phyloP scores from a whole-genome alignment of 2,329 filamentous ascomycete species.

The Hypoxylon sp. region DNA sequence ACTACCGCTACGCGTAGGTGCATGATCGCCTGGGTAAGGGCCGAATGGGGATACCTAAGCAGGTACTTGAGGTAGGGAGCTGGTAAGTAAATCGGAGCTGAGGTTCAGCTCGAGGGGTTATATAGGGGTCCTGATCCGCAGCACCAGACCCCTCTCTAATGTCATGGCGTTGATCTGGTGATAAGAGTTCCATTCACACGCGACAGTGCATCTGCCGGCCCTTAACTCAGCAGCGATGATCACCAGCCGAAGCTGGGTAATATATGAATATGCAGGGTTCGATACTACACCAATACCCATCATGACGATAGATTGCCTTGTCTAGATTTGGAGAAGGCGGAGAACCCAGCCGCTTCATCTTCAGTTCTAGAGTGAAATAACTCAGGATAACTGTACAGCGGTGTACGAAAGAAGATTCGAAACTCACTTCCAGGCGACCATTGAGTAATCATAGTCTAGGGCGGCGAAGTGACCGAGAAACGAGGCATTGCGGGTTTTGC shows the following conservation, averaged over 20 bases:
- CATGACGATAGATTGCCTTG: slow-evolving; percentile 23
- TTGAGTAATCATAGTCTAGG: neutral
- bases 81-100: slow-evolving; percentile 10
- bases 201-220: slow-evolving; percentile 30
- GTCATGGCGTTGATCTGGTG: slow-evolving; percentile 16
- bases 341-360: slow-evolving; percentile 25
- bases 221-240: slow-evolving; percentile 23
- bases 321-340: slow-evolving; percentile 28
- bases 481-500: neutral
- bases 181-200: slow-evolving; percentile 8
- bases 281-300: slow-evolving; percentile 27
- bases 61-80: neutral
- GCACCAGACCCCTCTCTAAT: slow-evolving; percentile 16
- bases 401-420: no score
- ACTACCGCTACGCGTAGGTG: slow-evolving; percentile 16
- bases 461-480: neutral
- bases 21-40: slow-evolving; percentile 30
- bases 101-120: slow-evolving; percentile 21
- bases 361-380: neutral
- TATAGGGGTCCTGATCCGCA: slow-evolving; percentile 24
- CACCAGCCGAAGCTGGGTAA: slow-evolving; percentile 40
- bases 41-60: neutral
- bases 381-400: neutral
- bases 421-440: neutral
- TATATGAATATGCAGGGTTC: slow-evolving; percentile 44